These are phyloP conservation scores for Ambrosia hybrid DNA, from an alignment of 140 eudicot genomes.

Conservation along the genomic window DNA sequence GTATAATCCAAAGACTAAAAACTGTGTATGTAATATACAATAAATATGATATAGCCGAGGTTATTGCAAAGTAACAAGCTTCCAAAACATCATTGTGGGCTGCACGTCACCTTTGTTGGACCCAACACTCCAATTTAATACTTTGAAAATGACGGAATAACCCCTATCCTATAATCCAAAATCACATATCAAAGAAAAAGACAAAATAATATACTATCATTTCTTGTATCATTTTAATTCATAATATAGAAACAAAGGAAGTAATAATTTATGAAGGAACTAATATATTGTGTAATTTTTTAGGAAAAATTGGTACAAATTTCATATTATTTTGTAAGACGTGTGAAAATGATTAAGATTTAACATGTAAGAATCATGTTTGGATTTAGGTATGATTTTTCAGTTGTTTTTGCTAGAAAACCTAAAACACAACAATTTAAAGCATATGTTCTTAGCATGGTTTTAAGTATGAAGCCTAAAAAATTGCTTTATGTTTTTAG, in stretches of 20 bases:
- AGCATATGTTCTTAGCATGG: too few relatives aligned
- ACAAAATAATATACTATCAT: neutral
- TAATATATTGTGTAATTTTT: too few relatives aligned
- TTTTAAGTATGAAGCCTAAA: too few relatives aligned
- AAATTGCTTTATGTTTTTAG: too few relatives aligned
- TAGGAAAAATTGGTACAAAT: too few relatives aligned
- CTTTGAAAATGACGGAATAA: conserved; percentile 15
- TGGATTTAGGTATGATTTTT: too few relatives aligned
- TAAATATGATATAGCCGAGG: neutral
- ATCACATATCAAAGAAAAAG: neutral
- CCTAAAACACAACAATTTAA: too few relatives aligned
- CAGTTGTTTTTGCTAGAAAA: too few relatives aligned
- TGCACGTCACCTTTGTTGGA: conserved; percentile 38
- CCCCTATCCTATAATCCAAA: neutral
- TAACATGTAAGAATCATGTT: too few relatives aligned
- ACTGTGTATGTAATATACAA: neutral
- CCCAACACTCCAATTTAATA: conserved; percentile 21
- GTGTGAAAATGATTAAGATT: too few relatives aligned
- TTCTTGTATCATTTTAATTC: neutral
- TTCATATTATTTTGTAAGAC: too few relatives aligned
- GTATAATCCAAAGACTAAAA: neutral
- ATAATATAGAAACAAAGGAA: neutral
- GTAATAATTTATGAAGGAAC: neutral
- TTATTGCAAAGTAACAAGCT: conserved; percentile 24
- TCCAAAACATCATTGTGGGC: conserved; percentile 38